These are phyloP conservation scores for Passiflora organensis DNA, from an alignment of 345 rosid species.

Conservation along the genomic window DNA sequence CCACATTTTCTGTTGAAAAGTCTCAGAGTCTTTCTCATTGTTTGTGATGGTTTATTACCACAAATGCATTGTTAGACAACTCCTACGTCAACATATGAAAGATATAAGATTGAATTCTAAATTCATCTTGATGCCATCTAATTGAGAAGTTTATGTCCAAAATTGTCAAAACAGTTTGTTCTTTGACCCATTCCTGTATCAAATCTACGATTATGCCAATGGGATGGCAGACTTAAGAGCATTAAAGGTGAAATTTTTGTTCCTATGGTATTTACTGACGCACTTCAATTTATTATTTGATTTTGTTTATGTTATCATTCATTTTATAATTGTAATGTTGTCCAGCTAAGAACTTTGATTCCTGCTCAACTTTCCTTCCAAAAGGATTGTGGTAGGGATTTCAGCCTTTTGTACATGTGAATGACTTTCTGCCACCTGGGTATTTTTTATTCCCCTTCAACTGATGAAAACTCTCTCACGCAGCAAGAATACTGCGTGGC, in stretches of 20 bases:
- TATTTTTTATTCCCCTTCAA: constrained; percentile 12
- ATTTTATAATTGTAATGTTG: constrained; percentile 15
- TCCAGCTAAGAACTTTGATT: constrained; percentile 69
- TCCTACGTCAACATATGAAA: neutral
- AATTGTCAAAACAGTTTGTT: constrained; percentile 46
- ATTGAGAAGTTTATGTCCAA: constrained; percentile 11
- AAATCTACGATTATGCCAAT: constrained; percentile 65
- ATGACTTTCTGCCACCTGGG: no score
- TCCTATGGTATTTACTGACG: constrained; percentile 8
- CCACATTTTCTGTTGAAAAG: neutral
- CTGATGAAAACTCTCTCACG: constrained; percentile 20
- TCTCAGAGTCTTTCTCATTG: neutral
- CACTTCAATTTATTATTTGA: constrained; percentile 5
- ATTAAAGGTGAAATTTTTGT: constrained; percentile 48
- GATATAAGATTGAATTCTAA: neutral
- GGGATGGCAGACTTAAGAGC: constrained; percentile 71
- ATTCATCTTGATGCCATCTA: constrained; percentile 9
- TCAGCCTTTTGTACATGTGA: constrained; percentile 15
- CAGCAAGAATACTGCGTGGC: constrained; percentile 92
- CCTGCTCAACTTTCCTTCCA: constrained; percentile 72
- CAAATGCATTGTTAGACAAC: neutral
- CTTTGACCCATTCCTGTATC: constrained; percentile 55
- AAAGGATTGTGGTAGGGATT: constrained; percentile 79
- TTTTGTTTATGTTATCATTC: constrained; percentile 5
- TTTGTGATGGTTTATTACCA: neutral